Evolutionary conservation across 352 stramenopile species (phyloP), one percentile per base, ranked within the genome.

Genomic region (Discostella stelligera): DNA sequence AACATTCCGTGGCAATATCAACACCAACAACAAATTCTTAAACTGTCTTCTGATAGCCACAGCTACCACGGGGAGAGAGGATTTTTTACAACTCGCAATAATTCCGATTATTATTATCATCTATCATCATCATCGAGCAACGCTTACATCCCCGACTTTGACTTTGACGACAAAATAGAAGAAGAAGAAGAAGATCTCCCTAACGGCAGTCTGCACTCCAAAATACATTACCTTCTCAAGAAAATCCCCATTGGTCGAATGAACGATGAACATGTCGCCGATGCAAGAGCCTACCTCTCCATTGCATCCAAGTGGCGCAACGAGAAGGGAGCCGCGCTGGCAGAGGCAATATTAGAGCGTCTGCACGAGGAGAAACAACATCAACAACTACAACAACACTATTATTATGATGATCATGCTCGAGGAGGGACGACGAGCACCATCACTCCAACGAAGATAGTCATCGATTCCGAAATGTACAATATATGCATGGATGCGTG

Each of bases 401-500:
- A n/a, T n/a, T n/a, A n/a, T n/a, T n/a, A n/a, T n/a, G n/a, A n/a
- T n/a, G n/a, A n/a, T n/a, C n/a, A n/a, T n/a, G n/a, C n/a, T n/a
- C n/a, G n/a, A n/a, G n/a, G n/a, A n/a, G 37, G 32, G n/a, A 55
- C 37, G 16, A 56, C 10, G 7, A 46, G 16, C 7, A 48, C 53
- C 3, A 68, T 76, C 52, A 0, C n/a, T n/a, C n/a, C n/a, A n/a
- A n/a, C 18, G 48, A 39, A 69, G 54, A 46, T 72, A 11, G 13
- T 50, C 13, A 44, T 78, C 4, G 63, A 74, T 49, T 18, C 67
- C 14, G 68, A 78, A 11, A 82, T 82, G 75, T 82, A 82, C 63
- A 82, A 82, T 66, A 56, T 72, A 16, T 74, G 61, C 50, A 82
- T 82, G 62, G 11, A 66, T 53, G 75, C 75, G 16, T 82, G 75